Percentiles rank a stretch among this genome's conserved stretches.
Conservation (phyloP, 495 filamentous ascomycete species). For the Aspergillus cavernicola region DNA sequence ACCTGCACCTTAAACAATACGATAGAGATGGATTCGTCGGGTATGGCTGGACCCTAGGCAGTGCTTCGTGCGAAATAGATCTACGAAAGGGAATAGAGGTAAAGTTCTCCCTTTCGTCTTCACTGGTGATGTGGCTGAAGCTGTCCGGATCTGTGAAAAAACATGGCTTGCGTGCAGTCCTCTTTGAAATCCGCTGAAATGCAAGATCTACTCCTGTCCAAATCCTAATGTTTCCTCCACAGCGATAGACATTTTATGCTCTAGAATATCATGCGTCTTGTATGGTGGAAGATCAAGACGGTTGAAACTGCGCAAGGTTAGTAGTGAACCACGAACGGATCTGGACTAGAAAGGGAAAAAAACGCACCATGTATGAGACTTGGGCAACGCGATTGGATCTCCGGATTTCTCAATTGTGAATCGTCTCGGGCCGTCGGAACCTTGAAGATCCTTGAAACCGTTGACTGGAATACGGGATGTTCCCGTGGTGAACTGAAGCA, state of each 20-base stretch:
- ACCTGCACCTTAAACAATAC: conserved; percentile 1
- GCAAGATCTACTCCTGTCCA: conserved; percentile 75
- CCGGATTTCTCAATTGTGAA: conserved; percentile 99
- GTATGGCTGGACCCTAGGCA: conserved; percentile 2
- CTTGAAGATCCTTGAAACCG: conserved; percentile 98
- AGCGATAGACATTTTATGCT: conserved; percentile 87
- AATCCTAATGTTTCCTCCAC: conserved; percentile 99
- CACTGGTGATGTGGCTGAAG: background rate
- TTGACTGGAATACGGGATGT: conserved; percentile 98
- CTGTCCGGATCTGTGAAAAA: background rate
- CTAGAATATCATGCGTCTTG: conserved; percentile 77
- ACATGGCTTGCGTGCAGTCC: background rate
- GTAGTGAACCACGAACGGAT: background rate
- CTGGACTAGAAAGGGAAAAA: background rate
- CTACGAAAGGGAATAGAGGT: background rate
- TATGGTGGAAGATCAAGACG: conserved; percentile 94
- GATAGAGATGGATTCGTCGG: background rate
- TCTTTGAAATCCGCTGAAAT: conserved; percentile 3
- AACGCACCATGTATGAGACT: conserved; percentile 95
- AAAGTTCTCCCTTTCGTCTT: background rate
- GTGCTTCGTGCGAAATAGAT: background rate
- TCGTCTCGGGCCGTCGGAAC: conserved; percentile 87
- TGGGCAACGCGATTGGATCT: conserved; percentile 82
- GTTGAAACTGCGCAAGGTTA: conserved; percentile 70
- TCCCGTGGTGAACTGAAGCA: conserved; percentile 96